phyloP scores from a whole-genome alignment of 306 rosid species.

The Lagenaria siceraria region DNA sequence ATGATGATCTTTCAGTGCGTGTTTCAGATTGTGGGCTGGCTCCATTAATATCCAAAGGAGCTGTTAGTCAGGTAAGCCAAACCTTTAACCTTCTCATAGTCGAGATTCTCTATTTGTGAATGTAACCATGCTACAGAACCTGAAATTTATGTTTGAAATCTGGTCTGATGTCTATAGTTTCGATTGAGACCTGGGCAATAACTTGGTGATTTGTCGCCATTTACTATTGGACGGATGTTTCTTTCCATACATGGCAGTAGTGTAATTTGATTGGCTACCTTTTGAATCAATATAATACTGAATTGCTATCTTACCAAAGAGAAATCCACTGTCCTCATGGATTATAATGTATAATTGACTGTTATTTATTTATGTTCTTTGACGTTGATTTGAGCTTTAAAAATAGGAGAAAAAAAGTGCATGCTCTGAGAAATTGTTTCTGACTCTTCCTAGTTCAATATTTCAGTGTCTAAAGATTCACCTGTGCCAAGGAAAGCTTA shows the following conservation, averaged over 20 bases:
- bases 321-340: no score
- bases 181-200: neutral
- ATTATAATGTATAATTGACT: no score
- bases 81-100: neutral
- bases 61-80: conserved; percentile 74
- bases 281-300: no score
- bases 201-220: neutral
- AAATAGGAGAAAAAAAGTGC: no score
- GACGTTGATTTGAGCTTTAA: no score
- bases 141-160: neutral
- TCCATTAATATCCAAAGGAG: conserved; percentile 79
- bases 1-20: conserved; percentile 55
- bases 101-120: neutral
- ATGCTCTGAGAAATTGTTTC: neutral
- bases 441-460: neutral
- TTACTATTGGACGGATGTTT: neutral
- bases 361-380: no score
- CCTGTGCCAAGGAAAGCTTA: neutral
- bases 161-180: neutral
- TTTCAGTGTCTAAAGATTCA: neutral
- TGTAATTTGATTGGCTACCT: no score
- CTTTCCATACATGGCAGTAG: no score
- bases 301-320: no score
- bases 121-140: neutral
- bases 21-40: conserved; percentile 96